phyloP scores from a whole-genome alignment of 2,329 filamentous ascomycete species.

The Aureobasidium sp. region DNA sequence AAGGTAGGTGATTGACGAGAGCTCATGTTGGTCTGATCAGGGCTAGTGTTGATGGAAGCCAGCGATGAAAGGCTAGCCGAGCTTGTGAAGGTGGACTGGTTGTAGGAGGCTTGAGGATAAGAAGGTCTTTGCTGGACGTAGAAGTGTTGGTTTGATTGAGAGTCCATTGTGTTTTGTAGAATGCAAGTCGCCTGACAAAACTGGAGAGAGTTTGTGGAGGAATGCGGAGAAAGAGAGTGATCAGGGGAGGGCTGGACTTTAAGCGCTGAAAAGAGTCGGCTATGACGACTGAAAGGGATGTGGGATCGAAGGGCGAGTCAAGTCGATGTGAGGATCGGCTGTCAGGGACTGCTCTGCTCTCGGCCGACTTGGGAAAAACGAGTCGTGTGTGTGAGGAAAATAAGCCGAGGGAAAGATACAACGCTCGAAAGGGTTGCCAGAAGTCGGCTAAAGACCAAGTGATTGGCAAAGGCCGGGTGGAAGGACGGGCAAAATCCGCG shows the following conservation, averaged over 20 bases:
- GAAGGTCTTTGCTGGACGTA: conserved; percentile 26
- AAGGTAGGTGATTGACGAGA: conserved; percentile 28
- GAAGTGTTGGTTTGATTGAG: conserved; percentile 14
- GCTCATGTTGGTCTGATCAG: conserved; percentile 19
- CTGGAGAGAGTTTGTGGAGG: conserved; percentile 15
- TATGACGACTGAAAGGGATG: conserved; percentile 10
- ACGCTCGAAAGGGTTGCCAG: not conserved
- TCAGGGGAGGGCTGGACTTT: conserved; percentile 8
- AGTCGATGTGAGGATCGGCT: not conserved
- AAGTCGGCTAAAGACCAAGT: conserved; percentile 1
- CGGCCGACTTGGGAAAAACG: conserved; percentile 9
- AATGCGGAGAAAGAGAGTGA: conserved; percentile 9
- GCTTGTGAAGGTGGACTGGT: conserved; percentile 33
- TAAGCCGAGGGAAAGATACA: conserved; percentile 10
- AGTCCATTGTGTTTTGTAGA: conserved; percentile 11
- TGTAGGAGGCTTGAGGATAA: conserved; percentile 28
- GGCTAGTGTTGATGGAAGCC: conserved; percentile 23
- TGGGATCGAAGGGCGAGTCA: not conserved
- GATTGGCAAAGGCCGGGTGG: conserved; percentile 7
- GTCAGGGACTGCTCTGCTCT: not conserved
- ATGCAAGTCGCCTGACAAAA: not conserved
- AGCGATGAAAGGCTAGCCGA: conserved; percentile 38
- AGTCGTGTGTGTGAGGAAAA: conserved; percentile 3
- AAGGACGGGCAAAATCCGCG: conserved; percentile 5
- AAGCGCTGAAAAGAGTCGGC: conserved; percentile 3